phyloP scores from a whole-genome alignment of 345 rosid species.

The Capsella bursapastoris region DNA sequence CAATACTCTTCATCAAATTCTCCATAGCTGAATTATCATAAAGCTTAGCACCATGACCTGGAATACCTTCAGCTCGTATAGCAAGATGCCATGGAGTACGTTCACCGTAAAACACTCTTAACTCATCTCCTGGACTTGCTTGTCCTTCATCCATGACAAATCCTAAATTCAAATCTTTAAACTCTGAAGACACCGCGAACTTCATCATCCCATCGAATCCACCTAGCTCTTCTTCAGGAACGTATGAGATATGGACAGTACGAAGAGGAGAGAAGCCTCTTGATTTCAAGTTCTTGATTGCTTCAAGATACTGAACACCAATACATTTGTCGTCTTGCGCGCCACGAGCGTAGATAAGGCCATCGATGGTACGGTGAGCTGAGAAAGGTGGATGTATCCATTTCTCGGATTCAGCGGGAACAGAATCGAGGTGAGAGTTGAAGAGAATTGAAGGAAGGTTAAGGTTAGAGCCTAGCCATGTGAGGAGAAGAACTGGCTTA shows the following conservation, averaged over 20 bases:
- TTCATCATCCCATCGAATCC: conserved; percentile 61
- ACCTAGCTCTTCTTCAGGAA: conserved; percentile 90
- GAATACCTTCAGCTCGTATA: conserved; percentile 62
- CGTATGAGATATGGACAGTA: conserved; percentile 66
- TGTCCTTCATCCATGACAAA: conserved; percentile 87
- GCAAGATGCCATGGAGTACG: conserved; percentile 66
- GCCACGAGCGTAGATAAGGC: conserved; percentile 77
- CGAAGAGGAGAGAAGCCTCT: conserved; percentile 55
- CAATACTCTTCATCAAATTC: conserved; percentile 87
- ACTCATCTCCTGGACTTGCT: conserved; percentile 67
- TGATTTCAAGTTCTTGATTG: conserved; percentile 63
- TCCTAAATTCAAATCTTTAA: conserved; percentile 71
- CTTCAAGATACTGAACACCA: conserved; percentile 77
- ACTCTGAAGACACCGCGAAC: conserved; percentile 65
- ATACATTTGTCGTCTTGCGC: conserved; percentile 92
- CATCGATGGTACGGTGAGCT: conserved; percentile 57
- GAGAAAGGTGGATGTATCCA: conserved; percentile 88
- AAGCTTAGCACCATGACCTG: conserved; percentile 83
- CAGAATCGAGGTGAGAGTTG: conserved; percentile 95
- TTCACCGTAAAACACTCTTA: conserved; percentile 73
- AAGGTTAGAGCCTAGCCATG: conserved; percentile 78
- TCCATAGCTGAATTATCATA: conserved; percentile 83
- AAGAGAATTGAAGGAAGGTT: conserved; percentile 71
- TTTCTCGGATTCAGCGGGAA: conserved; percentile 76
- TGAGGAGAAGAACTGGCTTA: conserved; percentile 65